Conservation (phyloP, 164 flowering plant genomes). For the Vitis rotundifolia region DNA sequence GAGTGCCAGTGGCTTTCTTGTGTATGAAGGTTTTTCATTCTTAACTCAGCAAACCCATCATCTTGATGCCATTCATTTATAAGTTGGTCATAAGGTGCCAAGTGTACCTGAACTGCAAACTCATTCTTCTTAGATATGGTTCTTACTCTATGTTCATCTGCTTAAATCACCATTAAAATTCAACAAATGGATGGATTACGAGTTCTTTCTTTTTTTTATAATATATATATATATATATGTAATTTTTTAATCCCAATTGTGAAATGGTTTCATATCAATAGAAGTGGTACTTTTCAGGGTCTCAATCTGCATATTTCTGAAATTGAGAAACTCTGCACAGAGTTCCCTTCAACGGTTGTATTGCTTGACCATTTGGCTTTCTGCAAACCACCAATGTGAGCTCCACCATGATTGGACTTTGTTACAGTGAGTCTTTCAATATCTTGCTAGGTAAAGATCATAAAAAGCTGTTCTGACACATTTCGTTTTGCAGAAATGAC, state of each 20-base stretch:
- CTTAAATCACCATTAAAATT: no score
- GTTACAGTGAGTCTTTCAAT: constrained; percentile 1
- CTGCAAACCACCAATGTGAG: constrained; percentile 88
- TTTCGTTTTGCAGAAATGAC: constrained; percentile 47
- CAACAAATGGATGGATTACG: no score
- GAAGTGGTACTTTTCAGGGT: constrained; percentile 52
- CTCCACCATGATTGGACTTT: neutral
- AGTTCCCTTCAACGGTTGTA: constrained; percentile 79
- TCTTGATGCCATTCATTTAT: neutral
- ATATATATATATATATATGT: no score
- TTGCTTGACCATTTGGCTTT: constrained; percentile 87
- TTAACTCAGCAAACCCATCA: neutral
- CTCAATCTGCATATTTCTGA: constrained; percentile 75
- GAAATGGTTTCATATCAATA: neutral
- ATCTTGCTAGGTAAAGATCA: constrained; percentile 6
- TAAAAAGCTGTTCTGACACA: neutral
- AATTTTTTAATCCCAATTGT: neutral
- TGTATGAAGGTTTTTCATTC: constrained; percentile 71
- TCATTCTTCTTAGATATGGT: no score
- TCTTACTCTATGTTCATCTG: no score
- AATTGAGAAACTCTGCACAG: constrained; percentile 75
- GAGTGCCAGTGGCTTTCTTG: constrained; percentile 89
- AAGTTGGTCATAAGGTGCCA: neutral
- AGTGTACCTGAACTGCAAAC: no score
- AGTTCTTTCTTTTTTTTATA: no score